Conservation (phyloP, 2,329 filamentous ascomycete genomes). For the Penicillium sp. region DNA sequence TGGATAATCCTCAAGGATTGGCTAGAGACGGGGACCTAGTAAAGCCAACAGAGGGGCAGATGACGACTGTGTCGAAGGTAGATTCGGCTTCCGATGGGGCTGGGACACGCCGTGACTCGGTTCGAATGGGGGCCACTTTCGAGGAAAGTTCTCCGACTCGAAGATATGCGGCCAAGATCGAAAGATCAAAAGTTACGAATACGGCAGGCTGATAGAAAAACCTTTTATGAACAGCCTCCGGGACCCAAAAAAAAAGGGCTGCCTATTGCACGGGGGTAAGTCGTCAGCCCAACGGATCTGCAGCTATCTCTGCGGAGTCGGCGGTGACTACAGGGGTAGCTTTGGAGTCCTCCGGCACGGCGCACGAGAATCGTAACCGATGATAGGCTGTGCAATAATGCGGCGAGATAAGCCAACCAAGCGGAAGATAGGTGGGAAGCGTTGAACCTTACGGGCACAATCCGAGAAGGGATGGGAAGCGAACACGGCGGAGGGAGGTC, state of each 20-base stretch:
- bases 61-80: constrained; percentile 28
- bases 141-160: constrained; percentile 3
- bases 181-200: background rate
- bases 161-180: background rate
- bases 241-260: constrained; percentile 1
- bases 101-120: constrained; percentile 10
- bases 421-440: constrained; percentile 10
- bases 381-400: constrained; percentile 13
- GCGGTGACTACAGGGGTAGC: background rate
- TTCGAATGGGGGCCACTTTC: background rate
- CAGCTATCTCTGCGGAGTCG: constrained; percentile 1
- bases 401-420: constrained; percentile 11
- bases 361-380: constrained; percentile 11
- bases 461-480: constrained; percentile 8
- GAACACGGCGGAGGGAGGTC: constrained; percentile 7
- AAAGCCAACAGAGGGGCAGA: constrained; percentile 31
- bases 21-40: constrained; percentile 22
- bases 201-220: constrained; percentile 10
- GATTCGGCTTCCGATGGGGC: constrained; percentile 12
- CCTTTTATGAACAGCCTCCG: constrained; percentile 11
- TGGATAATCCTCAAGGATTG: constrained; percentile 21
- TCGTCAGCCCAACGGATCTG: constrained; percentile 7
- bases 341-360: constrained; percentile 7
- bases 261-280: constrained; percentile 4
- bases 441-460: constrained; percentile 19